These are phyloP conservation scores for Nitzschia palea DNA, from an alignment of 108 stramenopile genomes.

Conservation along the genomic window DNA sequence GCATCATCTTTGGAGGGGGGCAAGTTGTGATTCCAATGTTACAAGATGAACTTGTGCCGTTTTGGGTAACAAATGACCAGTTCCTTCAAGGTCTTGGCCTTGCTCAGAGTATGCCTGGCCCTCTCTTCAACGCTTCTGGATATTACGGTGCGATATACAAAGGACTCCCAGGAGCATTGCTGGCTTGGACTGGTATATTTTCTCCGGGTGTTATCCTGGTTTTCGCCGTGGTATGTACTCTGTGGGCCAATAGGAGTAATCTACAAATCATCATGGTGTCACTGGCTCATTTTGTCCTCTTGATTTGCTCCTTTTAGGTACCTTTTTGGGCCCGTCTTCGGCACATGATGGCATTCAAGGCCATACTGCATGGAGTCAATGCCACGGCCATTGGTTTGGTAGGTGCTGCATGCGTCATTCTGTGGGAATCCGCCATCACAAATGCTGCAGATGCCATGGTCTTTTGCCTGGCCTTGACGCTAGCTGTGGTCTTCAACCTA, in stretches of 20 bases:
- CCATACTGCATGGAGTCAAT: conserved; percentile 79
- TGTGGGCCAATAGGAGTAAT: too few relatives aligned
- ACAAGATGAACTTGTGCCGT: conserved; percentile 86
- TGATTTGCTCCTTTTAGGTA: too few relatives aligned
- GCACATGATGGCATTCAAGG: conserved; percentile 72
- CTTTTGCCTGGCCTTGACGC: conserved; percentile 57
- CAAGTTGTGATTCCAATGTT: conserved; percentile 94
- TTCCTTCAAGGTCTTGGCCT: conserved; percentile 71
- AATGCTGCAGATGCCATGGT: conserved; percentile 82
- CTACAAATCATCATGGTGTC: too few relatives aligned
- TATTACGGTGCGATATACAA: conserved; percentile 86
- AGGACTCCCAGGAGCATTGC: conserved; percentile 83
- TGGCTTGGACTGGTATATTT: conserved; percentile 84
- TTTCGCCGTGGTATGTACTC: conserved; percentile 74
- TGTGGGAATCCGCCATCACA: conserved; percentile 70
- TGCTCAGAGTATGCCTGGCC: conserved; percentile 80
- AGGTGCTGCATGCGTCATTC: conserved; percentile 79
- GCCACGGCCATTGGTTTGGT: conserved; percentile 87
- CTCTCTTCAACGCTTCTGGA: conserved; percentile 89
- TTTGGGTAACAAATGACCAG: conserved; percentile 82
- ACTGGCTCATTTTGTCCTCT: too few relatives aligned
- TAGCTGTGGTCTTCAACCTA: conserved; percentile 64
- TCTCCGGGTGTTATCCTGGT: conserved; percentile 89
- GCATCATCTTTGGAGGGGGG: conserved; percentile 93
- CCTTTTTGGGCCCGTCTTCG: conserved; percentile 91